Evolutionary conservation across 805 yeast species (phyloP), one percentile per base, ranked within the genome.

Genomic region (Candida glaebosa): DNA sequence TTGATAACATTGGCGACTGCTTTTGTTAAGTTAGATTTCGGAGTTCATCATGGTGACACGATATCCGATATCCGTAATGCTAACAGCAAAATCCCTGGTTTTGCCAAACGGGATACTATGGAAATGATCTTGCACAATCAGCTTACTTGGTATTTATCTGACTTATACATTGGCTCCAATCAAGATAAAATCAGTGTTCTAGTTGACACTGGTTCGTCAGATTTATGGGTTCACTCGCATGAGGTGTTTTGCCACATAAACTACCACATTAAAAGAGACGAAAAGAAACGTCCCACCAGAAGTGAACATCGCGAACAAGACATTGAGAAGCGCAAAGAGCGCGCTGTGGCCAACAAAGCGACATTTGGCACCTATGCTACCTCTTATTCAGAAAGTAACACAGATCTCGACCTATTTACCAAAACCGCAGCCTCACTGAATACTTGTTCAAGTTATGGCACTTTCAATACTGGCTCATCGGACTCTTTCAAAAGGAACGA

Each of bases 361-460:
- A n/a, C n/a, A n/a, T n/a, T n/a, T n/a, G n/a, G n/a, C n/a, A n/a
- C n/a, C n/a, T n/a, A n/a, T n/a, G n/a, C n/a, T n/a, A n/a, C n/a
- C n/a, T n/a, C n/a, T n/a, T n/a, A n/a, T n/a, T n/a, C n/a, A n/a
- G n/a, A n/a, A n/a, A n/a, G n/a, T n/a, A n/a, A n/a, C 56, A 9
- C 19, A 7, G 10, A 16, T 14, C 18, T 4, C 14, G 37, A 36
- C 18, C 18, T 22, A 10, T 10, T 7, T 7, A 22, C 9, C 26
- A 10, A 22, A 10, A 10, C 6, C 10, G 26, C 26, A 10, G 26
- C 6, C 6, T 6, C 10, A 22, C 6, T 10, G 10, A 22, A 52
- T 51, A 52, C 0, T 84, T 84, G 56, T 64, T 59, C 31, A 61
- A 14, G 40, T 32, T 22, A 31, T 33, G 28, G 28, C 7, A 41